These are phyloP conservation scores for Cenchrus fungigraminus DNA, from an alignment of 176 grass and related monocot species.

Conservation along the genomic window DNA sequence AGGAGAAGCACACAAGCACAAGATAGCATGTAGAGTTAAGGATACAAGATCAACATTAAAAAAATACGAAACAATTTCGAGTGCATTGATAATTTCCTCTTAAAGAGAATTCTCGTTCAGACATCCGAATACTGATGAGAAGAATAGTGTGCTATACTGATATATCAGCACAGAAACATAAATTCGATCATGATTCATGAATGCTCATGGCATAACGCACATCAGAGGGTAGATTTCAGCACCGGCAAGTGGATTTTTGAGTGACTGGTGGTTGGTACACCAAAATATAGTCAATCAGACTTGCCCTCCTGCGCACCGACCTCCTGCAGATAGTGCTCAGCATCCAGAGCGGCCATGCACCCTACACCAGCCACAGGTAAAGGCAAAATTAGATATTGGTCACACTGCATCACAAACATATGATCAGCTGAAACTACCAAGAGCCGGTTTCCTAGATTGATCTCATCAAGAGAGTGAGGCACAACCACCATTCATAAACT, in stretches of 20 bases:
- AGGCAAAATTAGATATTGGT: background rate
- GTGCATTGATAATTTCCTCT: background rate
- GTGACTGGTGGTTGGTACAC: constrained; percentile 1
- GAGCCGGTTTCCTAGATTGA: too few relatives aligned
- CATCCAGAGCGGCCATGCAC: constrained; percentile 93
- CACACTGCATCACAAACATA: background rate
- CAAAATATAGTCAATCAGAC: constrained; percentile 61
- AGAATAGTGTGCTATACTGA: background rate
- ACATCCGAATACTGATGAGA: background rate
- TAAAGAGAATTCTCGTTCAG: background rate
- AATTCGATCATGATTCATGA: background rate
- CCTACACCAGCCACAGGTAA: constrained; percentile 44
- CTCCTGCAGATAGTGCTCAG: constrained; percentile 96
- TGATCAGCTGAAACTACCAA: background rate
- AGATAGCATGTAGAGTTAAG: background rate
- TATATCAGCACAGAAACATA: too few relatives aligned
- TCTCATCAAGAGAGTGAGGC: background rate
- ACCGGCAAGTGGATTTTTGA: background rate
- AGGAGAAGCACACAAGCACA: too few relatives aligned
- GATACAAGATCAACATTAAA: too few relatives aligned
- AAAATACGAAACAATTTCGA: background rate
- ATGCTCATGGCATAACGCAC: constrained; percentile 1
- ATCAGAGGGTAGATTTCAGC: constrained; percentile 56
- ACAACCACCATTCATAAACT: background rate
- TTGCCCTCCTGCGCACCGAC: constrained; percentile 67